Evolutionary conservation across 495 filamentous ascomycete species (phyloP).

Genomic region (Xylaria nigripes): DNA sequence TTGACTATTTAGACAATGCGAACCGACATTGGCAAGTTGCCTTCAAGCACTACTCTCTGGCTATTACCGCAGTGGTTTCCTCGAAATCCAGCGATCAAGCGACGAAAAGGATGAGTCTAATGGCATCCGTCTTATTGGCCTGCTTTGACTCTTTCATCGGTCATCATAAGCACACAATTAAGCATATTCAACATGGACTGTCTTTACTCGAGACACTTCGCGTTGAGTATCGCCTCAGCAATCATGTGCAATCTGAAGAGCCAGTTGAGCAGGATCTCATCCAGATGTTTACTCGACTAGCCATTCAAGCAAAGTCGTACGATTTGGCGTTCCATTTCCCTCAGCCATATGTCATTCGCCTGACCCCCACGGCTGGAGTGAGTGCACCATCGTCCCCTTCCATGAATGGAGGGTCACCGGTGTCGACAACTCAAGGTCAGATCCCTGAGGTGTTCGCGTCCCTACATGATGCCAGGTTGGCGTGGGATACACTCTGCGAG

Average conservation of each 20-base stretch:
- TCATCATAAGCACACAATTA: constrained; percentile 41
- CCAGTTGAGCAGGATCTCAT: constrained; percentile 49
- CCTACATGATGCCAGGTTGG: constrained; percentile 39
- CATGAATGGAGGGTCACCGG: constrained; percentile 33
- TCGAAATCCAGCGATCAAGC: constrained; percentile 26
- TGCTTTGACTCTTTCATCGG: constrained; percentile 47
- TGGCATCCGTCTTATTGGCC: constrained; percentile 41
- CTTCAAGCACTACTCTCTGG: constrained; percentile 37
- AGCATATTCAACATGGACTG: constrained; percentile 39
- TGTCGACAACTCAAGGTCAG: constrained; percentile 29
- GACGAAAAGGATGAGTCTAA: constrained; percentile 37
- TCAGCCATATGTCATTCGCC: constrained; percentile 45
- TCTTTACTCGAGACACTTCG: constrained; percentile 38
- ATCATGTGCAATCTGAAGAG: constrained; percentile 34
- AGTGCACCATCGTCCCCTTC: constrained; percentile 34
- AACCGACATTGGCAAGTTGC: constrained; percentile 38
- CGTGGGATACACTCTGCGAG: constrained; percentile 44
- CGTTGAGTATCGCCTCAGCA: constrained; percentile 30
- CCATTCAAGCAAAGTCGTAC: constrained; percentile 52
- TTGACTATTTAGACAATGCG: constrained; percentile 26
- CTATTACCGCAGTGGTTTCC: constrained; percentile 28
- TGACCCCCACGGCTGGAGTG: constrained; percentile 31
- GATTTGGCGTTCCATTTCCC: constrained; percentile 55
- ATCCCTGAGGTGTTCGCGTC: constrained; percentile 42
- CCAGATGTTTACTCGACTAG: constrained; percentile 50